phyloP scores from a whole-genome alignment of 305 asterid genomes.

The Fraxinus greggii region DNA sequence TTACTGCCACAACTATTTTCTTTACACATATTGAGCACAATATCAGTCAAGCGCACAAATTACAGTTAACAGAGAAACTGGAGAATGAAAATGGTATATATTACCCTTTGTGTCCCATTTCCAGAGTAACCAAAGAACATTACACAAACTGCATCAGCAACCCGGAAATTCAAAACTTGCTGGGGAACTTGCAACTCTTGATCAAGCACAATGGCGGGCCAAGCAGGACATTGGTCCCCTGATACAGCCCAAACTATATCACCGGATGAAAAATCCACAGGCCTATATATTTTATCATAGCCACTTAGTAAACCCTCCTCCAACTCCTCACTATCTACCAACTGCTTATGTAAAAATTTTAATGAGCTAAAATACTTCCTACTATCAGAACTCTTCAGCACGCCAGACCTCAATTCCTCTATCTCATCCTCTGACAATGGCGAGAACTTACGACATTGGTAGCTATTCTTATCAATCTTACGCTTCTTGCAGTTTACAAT shows the following conservation, averaged over 20 bases:
- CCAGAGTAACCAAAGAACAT: conserved; percentile 99
- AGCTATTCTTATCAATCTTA: conserved; percentile 30
- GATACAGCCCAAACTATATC: conserved; percentile 94
- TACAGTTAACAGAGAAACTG: conserved; percentile 16
- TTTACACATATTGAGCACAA: conserved; percentile 7
- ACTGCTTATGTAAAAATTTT: conserved; percentile 39
- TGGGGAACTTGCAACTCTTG: conserved; percentile 71
- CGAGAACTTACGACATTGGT: conserved; percentile 53
- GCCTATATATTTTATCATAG: conserved; percentile 44
- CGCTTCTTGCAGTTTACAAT: conserved; percentile 34
- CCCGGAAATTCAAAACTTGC: conserved; percentile 67
- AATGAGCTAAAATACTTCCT: conserved; percentile 47
- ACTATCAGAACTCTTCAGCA: conserved; percentile 29
- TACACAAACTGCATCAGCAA: conserved; percentile 67
- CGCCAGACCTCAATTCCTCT: conserved; percentile 52
- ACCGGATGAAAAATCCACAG: conserved; percentile 59
- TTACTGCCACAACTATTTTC: neutral
- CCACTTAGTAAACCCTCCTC: conserved; percentile 54
- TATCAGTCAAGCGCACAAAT: conserved; percentile 8
- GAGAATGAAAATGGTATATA: conserved; percentile 1
- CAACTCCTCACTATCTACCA: conserved; percentile 50
- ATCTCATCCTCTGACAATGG: conserved; percentile 59
- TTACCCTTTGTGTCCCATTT: conserved; percentile 96
- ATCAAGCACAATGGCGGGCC: conserved; percentile 98
- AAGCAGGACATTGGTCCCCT: conserved; percentile 77